Conservation (phyloP, 805 yeast genomes). For the Gaillardinia entomophila region DNA sequence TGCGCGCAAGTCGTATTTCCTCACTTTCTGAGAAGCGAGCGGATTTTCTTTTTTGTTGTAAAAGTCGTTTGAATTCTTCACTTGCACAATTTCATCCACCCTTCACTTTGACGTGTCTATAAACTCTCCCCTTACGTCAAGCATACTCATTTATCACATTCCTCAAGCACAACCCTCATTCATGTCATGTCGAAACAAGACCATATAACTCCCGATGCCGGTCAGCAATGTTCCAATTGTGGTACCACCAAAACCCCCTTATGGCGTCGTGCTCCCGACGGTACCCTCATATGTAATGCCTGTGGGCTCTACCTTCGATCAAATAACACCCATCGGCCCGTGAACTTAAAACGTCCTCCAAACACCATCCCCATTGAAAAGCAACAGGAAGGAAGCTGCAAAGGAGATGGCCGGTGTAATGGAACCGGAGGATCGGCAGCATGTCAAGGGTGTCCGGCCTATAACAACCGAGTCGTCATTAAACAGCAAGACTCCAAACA, state of each 20-base stretch:
- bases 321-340: conserved; percentile 61
- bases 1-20: no score
- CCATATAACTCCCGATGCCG: no score
- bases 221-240: conserved; percentile 50
- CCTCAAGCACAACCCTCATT: no score
- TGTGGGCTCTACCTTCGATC: conserved; percentile 56
- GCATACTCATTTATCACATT: no score
- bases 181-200: no score
- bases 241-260: conserved; percentile 52
- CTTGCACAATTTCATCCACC: no score
- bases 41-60: no score
- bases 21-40: no score
- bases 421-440: conserved; percentile 83
- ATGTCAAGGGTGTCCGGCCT: conserved; percentile 81
- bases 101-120: no score
- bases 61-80: no score
- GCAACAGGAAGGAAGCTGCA: conserved; percentile 52
- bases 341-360: conserved; percentile 56
- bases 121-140: no score
- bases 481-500: conserved; percentile 8
- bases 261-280: conserved; percentile 56
- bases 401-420: conserved; percentile 76
- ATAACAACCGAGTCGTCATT: conserved; percentile 57
- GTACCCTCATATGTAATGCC: conserved; percentile 53
- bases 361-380: conserved; percentile 39